Evolutionary conservation across 306 rosid genomes (phyloP), one percentile per base, ranked within the genome.

Genomic region (Delonix regia): DNA sequence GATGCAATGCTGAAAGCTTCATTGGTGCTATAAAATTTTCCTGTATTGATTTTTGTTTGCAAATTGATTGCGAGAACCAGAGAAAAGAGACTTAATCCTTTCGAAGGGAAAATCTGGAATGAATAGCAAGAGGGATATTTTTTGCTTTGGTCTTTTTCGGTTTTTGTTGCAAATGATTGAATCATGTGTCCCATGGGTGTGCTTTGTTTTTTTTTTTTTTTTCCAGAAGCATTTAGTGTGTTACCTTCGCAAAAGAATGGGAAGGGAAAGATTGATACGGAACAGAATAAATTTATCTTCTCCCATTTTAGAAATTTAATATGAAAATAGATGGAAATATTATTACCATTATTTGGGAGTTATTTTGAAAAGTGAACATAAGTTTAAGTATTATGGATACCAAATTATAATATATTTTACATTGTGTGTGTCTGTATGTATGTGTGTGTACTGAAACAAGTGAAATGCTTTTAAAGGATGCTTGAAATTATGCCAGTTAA

Each of bases 161-260:
- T 39, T 15, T 74, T 73, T 74, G 56, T 77, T 57, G 69, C 69
- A 68, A 71, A 49, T 39, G 82, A 59, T 60, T 65, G 73, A 69
- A 45, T 61, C 21, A 38, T 66, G 51, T 69, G 21, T 65, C 47
- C 27, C 25, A 63, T 15, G 59, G 69, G 36, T 41, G 38, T 30
- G 30, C 62, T 16, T 67, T 30, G 4, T 30, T 1, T 30, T 1
- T 30, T 1, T 30, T 30, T 1, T 11, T 7, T 12, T 7, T 67
- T 18, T 11, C 2, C 8, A 66, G 70, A 18, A 41, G 47, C 49
- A 16, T n/a, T 62, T 9, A 34, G 13, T 19, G 51, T 65, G 71
- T 12, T 15, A 14, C 19, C 51, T 65, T 39, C 51, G 45, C 19
- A 38, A 64, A 21, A 65, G 66, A 60, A 15, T 60, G n/a, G 34